Percentiles rank a stretch among this genome's conserved stretches.
Conservation (phyloP, 768 basidiomycete species). For the Filobasidium floriforme region DNA sequence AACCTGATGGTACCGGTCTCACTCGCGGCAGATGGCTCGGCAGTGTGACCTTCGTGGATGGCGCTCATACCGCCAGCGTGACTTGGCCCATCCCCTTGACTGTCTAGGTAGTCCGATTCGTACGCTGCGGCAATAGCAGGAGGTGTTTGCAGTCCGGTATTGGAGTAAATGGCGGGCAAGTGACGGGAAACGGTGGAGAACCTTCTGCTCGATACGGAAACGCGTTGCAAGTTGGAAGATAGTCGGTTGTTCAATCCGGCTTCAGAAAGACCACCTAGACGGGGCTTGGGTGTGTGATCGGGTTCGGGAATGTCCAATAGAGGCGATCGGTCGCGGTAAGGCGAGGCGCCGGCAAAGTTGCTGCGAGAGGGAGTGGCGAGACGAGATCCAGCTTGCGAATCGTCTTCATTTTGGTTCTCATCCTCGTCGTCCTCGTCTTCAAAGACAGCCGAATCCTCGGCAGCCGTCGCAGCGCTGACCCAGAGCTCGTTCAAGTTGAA, state of each 20-base stretch:
- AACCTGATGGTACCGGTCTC: conserved; percentile 12
- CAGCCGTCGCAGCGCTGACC: conserved; percentile 95
- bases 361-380: conserved; percentile 19
- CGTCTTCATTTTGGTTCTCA: conserved; percentile 48
- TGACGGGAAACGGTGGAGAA: conserved; percentile 40
- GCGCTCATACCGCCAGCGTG: conserved; percentile 26
- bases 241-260: conserved; percentile 9
- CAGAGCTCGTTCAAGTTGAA: conserved; percentile 93
- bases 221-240: conserved; percentile 13
- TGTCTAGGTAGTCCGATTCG: conserved; percentile 30
- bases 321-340: conserved; percentile 10
- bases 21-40: not conserved
- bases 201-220: conserved; percentile 24
- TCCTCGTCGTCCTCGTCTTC: conserved; percentile 65
- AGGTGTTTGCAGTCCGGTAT: conserved; percentile 72
- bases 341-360: conserved; percentile 2
- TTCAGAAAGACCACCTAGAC: not conserved
- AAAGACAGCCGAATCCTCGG: conserved; percentile 54
- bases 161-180: conserved; percentile 71
- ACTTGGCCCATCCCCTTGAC: not conserved
- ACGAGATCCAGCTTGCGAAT: conserved; percentile 31
- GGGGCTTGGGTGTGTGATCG: conserved; percentile 8
- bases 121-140: conserved; percentile 53
- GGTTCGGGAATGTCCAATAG: conserved; percentile 5
- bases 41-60: conserved; percentile 30